Evolutionary conservation across 768 basidiomycete species (phyloP).

Genomic region (Trametes cinnabarina): DNA sequence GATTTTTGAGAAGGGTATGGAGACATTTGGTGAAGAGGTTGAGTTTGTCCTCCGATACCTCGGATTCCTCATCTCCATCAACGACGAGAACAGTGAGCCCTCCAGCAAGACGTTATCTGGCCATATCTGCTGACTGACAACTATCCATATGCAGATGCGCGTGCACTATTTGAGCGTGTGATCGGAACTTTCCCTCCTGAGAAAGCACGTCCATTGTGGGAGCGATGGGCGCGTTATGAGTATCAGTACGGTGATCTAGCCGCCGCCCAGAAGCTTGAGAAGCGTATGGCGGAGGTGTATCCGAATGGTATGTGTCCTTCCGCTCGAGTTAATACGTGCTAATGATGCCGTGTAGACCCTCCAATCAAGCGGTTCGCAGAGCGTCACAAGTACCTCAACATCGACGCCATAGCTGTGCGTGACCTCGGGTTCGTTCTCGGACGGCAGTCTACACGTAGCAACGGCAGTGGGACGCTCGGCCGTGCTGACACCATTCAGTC

Average conservation of each 20-base stretch:
- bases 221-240: constrained; percentile 93
- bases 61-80: constrained; percentile 89
- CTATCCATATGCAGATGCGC: constrained; percentile 64
- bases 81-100: constrained; percentile 88
- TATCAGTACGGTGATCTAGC: constrained; percentile 94
- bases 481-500: constrained; percentile 39
- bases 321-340: not conserved
- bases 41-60: constrained; percentile 89
- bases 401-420: constrained; percentile 84
- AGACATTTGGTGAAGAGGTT: constrained; percentile 75
- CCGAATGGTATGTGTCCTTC: constrained; percentile 59
- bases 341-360: constrained; percentile 55
- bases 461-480: constrained; percentile 25
- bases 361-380: constrained; percentile 91
- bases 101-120: not conserved
- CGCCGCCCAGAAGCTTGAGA: constrained; percentile 84
- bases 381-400: constrained; percentile 75
- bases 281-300: constrained; percentile 84
- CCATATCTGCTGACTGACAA: constrained; percentile 8
- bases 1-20: constrained; percentile 92
- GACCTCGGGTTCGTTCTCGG: constrained; percentile 78
- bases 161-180: constrained; percentile 91
- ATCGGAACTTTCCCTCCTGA: constrained; percentile 76
- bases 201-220: constrained; percentile 85
- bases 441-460: constrained; percentile 22